A percentile compares a stretch with the other conserved stretches of the same genome.
Evolutionary conservation across 768 basidiomycete genomes (phyloP).

Genomic region (Podaxis sp.): DNA sequence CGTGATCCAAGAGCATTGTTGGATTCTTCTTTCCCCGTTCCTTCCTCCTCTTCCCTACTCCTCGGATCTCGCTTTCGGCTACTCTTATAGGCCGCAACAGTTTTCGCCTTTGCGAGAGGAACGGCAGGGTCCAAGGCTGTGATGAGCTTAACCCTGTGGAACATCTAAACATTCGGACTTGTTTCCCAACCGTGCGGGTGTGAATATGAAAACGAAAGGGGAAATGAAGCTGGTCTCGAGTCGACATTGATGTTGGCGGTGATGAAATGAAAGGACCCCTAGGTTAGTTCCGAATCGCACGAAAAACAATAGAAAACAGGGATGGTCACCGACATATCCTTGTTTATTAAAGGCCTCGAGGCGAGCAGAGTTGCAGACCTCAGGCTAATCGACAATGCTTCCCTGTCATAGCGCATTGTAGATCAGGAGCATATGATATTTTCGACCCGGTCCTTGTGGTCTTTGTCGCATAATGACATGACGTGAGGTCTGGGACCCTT

Average conservation of each 20-base stretch:
- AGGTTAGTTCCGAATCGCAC: constrained; percentile 1
- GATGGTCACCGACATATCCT: background rate
- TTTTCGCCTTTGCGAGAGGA: background rate
- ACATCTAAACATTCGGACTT: background rate
- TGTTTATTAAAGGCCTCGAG: background rate
- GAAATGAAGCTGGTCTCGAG: background rate
- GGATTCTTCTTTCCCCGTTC: background rate
- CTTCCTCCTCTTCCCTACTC: background rate
- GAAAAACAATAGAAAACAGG: background rate
- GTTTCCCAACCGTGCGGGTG: background rate
- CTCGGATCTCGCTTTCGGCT: background rate
- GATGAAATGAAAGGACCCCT: background rate
- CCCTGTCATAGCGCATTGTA: background rate
- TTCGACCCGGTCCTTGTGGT: background rate
- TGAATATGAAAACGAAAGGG: background rate
- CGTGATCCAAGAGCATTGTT: background rate
- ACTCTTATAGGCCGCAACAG: background rate
- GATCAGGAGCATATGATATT: background rate
- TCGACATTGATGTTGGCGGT: background rate
- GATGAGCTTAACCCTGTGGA: background rate
- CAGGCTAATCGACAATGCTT: background rate
- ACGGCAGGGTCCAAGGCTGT: background rate
- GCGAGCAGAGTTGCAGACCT: background rate
- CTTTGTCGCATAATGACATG: background rate
- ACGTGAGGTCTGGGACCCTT: constrained; percentile 1